Conservation (phyloP, 2,329 filamentous ascomycete genomes). For the Thelonectria olida region DNA sequence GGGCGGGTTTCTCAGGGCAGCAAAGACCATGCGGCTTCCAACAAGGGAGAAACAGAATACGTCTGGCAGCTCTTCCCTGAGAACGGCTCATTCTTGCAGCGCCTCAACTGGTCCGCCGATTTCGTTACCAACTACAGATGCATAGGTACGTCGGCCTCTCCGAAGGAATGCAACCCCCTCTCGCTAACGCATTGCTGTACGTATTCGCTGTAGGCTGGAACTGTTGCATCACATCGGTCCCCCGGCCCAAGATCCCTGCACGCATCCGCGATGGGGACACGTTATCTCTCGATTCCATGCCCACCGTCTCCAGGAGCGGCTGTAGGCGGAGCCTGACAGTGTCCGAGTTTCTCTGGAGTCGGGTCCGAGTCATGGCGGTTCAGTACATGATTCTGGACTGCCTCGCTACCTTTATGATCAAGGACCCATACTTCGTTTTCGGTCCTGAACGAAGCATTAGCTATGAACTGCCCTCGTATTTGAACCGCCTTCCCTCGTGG, state of each 20-base stretch:
- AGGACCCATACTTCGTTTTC: constrained; percentile 80
- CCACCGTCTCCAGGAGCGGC: constrained; percentile 55
- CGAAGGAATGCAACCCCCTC: not conserved
- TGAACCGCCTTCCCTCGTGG: constrained; percentile 52
- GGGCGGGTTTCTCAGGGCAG: not conserved
- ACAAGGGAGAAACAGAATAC: constrained; percentile 54
- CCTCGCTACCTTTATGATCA: constrained; percentile 73
- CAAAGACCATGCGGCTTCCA: not conserved
- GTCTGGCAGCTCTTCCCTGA: constrained; percentile 69
- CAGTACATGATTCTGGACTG: constrained; percentile 76
- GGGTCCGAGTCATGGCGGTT: constrained; percentile 57
- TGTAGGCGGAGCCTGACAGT: constrained; percentile 55
- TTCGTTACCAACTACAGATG: constrained; percentile 64
- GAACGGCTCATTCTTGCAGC: constrained; percentile 55
- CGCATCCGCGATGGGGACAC: constrained; percentile 45
- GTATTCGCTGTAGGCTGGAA: constrained; percentile 60
- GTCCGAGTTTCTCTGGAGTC: constrained; percentile 54
- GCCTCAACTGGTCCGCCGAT: constrained; percentile 66
- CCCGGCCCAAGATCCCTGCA: constrained; percentile 54
- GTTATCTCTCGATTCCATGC: constrained; percentile 53
- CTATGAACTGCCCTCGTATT: constrained; percentile 51
- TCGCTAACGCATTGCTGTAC: not conserved
- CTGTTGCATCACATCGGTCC: constrained; percentile 60
- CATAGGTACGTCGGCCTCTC: constrained; percentile 52
- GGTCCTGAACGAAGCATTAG: constrained; percentile 51